phyloP scores from a whole-genome alignment of 495 filamentous ascomycete genomes.

The Neurospora terricola region DNA sequence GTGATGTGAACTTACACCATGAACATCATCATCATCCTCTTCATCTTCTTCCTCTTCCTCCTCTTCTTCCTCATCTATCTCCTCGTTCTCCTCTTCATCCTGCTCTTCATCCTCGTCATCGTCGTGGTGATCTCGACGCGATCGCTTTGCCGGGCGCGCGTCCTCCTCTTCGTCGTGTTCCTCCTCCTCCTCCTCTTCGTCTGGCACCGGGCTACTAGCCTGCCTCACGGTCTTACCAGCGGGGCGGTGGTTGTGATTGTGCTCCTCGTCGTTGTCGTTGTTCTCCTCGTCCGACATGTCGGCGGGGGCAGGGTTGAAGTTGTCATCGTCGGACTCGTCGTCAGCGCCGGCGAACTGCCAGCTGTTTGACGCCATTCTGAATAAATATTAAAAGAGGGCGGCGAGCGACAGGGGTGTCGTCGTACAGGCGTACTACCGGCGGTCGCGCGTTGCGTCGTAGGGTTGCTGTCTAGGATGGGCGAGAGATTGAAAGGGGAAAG shows the following conservation, averaged over 20 bases:
- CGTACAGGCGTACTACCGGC: neutral
- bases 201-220: conserved; percentile 15
- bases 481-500: neutral
- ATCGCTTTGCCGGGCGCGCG: conserved; percentile 13
- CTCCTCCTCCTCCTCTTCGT: conserved; percentile 29
- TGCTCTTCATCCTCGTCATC: conserved; percentile 41
- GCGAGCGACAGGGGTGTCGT: neutral
- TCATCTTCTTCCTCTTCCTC: conserved; percentile 49
- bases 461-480: neutral
- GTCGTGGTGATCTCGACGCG: conserved; percentile 3
- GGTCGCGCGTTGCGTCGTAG: neutral
- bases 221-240: conserved; percentile 3
- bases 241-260: neutral
- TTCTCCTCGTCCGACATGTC: conserved; percentile 60
- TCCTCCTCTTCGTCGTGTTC: conserved; percentile 31
- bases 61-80: conserved; percentile 45
- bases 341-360: conserved; percentile 28
- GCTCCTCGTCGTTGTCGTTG: conserved; percentile 4
- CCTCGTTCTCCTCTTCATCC: conserved; percentile 27
- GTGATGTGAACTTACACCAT: conserved; percentile 21
- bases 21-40: conserved; percentile 29
- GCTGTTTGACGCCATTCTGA: conserved; percentile 20
- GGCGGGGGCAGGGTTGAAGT: conserved; percentile 65
- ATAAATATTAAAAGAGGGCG: neutral
- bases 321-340: conserved; percentile 64